Conservation (phyloP, 306 rosid species). For the Trifolium dubium region DNA sequence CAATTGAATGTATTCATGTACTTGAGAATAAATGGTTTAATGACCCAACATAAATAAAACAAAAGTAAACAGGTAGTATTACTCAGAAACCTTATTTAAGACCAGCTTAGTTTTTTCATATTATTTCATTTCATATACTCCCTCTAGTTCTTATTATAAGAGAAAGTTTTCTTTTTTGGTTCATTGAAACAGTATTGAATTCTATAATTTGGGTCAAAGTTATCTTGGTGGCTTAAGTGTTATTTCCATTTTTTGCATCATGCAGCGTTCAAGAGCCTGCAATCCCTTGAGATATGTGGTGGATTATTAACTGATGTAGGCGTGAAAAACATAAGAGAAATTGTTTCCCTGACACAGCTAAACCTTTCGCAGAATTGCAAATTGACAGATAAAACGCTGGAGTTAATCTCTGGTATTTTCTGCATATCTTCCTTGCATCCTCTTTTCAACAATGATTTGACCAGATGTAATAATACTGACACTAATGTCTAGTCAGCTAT, state of each 20-base stretch:
- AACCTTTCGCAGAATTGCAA: slow-evolving; percentile 92
- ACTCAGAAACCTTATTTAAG: slow-evolving; percentile 21
- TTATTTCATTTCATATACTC: not conserved
- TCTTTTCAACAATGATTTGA: not conserved
- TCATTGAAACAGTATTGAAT: no score
- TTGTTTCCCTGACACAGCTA: slow-evolving; percentile 77
- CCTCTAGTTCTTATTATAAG: no score
- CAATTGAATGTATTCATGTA: not conserved
- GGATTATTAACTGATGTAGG: slow-evolving; percentile 96
- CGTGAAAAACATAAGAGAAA: slow-evolving; percentile 75
- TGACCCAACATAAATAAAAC: not conserved
- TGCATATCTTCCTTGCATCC: slow-evolving; percentile 27
- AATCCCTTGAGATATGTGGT: slow-evolving; percentile 91
- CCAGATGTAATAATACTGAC: slow-evolving; percentile 7
- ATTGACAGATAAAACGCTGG: slow-evolving; percentile 87
- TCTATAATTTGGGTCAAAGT: not conserved
- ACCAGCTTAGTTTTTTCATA: not conserved
- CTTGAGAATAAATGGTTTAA: not conserved
- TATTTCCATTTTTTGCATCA: slow-evolving; percentile 30
- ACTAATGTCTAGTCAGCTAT: slow-evolving; percentile 15
- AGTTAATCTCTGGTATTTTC: slow-evolving; percentile 79
- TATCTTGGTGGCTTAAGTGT: slow-evolving; percentile 24
- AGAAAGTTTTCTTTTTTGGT: no score
- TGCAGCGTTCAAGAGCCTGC: slow-evolving; percentile 84
- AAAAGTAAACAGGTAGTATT: slow-evolving; percentile 19